These are phyloP conservation scores for Solanum clarkiae DNA, from an alignment of 257 asterid genomes.

Conservation along the genomic window DNA sequence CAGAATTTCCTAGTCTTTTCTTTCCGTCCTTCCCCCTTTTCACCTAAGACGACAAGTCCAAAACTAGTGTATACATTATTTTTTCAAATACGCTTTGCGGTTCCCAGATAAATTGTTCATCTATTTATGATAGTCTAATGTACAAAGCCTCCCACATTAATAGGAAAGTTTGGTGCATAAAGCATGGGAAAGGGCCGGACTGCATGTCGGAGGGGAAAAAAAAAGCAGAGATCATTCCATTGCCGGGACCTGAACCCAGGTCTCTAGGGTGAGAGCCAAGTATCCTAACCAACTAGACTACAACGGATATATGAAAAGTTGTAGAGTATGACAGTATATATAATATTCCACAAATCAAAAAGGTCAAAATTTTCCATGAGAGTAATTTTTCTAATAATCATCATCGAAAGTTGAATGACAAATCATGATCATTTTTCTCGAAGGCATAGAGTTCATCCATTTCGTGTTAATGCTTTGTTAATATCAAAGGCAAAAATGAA, in stretches of 20 bases:
- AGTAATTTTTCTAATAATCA: neutral
- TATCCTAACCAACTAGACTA: slow-evolving; percentile 98
- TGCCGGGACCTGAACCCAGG: slow-evolving; percentile 97
- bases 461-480: neutral
- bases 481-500: neutral
- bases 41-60: neutral
- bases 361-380: too few species aligned
- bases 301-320: slow-evolving; percentile 24
- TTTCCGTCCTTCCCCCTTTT: neutral
- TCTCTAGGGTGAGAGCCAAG: slow-evolving; percentile 99
- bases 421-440: neutral
- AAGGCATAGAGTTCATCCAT: neutral
- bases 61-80: too few species aligned
- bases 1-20: neutral
- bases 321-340: neutral
- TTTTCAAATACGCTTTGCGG: too few species aligned
- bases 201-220: too few species aligned
- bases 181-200: neutral
- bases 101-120: neutral
- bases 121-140: neutral
- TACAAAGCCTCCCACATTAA: too few species aligned
- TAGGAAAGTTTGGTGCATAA: too few species aligned
- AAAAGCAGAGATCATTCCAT: neutral
- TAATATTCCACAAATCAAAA: neutral
- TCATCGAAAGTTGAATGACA: neutral